Evolutionary conservation across 495 filamentous ascomycete species (phyloP).

Genomic region (Aspergillus haitiensis): DNA sequence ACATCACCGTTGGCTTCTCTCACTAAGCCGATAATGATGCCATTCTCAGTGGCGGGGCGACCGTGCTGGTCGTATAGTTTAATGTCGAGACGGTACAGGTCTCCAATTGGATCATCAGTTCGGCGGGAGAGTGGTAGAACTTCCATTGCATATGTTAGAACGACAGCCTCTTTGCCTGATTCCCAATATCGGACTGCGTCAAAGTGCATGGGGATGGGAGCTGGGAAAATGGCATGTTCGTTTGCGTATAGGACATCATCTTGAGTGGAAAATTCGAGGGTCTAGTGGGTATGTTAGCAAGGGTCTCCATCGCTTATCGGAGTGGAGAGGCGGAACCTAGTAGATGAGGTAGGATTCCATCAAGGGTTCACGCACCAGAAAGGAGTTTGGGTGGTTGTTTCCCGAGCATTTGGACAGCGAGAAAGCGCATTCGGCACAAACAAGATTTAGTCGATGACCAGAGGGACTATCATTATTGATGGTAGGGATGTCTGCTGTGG

Average conservation of each 20-base stretch:
- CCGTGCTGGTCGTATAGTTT: slow-evolving; percentile 31
- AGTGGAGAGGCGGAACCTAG: too few species aligned
- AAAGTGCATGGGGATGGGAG: slow-evolving; percentile 35
- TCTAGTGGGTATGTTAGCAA: slow-evolving; percentile 25
- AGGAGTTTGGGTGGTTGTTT: slow-evolving; percentile 21
- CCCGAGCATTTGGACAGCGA: slow-evolving; percentile 15
- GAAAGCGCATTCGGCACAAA: slow-evolving; percentile 25
- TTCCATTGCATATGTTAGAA: slow-evolving; percentile 32
- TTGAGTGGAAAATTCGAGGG: slow-evolving; percentile 41
- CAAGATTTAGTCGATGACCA: slow-evolving; percentile 29
- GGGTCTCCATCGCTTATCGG: neutral
- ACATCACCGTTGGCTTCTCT: slow-evolving; percentile 39
- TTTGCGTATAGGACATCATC: slow-evolving; percentile 47
- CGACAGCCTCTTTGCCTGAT: slow-evolving; percentile 19
- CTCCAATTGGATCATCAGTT: slow-evolving; percentile 19
- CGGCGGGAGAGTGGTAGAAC: slow-evolving; percentile 28
- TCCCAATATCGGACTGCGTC: slow-evolving; percentile 28
- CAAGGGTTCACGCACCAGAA: slow-evolving; percentile 24
- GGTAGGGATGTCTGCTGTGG: neutral
- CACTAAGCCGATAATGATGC: slow-evolving; percentile 48
- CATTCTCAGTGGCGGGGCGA: slow-evolving; percentile 59
- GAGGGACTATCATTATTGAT: slow-evolving; percentile 6
- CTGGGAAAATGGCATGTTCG: slow-evolving; percentile 44
- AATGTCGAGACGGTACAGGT: slow-evolving; percentile 31
- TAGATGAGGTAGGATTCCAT: too few species aligned